These are phyloP conservation scores for Elongisporangium undulatum DNA, from an alignment of 352 stramenopile species.

Conservation along the genomic window DNA sequence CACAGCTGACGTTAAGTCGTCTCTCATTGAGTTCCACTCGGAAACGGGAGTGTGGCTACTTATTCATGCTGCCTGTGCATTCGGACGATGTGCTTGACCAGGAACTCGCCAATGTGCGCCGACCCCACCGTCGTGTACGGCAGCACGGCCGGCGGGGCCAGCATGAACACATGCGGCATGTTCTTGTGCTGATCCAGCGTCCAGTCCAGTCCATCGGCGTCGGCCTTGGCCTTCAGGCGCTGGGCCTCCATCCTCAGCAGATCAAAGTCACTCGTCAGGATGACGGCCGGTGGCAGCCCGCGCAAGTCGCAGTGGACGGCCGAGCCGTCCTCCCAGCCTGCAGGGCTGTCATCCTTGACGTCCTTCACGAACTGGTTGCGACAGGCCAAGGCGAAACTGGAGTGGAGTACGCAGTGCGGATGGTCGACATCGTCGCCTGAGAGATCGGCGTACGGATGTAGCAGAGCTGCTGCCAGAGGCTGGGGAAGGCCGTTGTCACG, in stretches of 20 bases:
- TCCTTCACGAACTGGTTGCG: background rate
- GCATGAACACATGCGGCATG: conserved; percentile 36
- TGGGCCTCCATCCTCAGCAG: too few relatives aligned
- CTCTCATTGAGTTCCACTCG: too few relatives aligned
- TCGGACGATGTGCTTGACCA: too few relatives aligned
- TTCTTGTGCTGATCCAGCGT: conserved; percentile 30
- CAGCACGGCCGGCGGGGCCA: conserved; percentile 23
- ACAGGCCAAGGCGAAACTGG: background rate
- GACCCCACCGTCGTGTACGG: too few relatives aligned
- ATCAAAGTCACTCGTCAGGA: too few relatives aligned
- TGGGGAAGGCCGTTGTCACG: conserved; percentile 2
- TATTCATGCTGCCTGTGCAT: too few relatives aligned
- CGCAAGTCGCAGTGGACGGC: conserved; percentile 20
- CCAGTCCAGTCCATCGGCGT: conserved; percentile 22
- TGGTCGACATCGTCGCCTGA: background rate
- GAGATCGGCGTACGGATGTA: conserved; percentile 18
- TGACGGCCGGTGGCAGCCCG: conserved; percentile 22
- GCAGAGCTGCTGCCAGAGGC: conserved; percentile 10
- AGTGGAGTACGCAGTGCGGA: background rate
- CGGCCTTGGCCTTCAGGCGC: conserved; percentile 17
- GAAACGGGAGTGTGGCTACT: too few relatives aligned
- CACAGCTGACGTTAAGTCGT: too few relatives aligned
- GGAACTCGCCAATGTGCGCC: too few relatives aligned
- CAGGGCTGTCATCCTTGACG: too few relatives aligned
- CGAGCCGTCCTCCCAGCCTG: too few relatives aligned